Percentiles rank a stretch among this genome's conserved stretches.
Evolutionary conservation across 768 basidiomycete species (phyloP).

Genomic region (Boletus rex-veris): DNA sequence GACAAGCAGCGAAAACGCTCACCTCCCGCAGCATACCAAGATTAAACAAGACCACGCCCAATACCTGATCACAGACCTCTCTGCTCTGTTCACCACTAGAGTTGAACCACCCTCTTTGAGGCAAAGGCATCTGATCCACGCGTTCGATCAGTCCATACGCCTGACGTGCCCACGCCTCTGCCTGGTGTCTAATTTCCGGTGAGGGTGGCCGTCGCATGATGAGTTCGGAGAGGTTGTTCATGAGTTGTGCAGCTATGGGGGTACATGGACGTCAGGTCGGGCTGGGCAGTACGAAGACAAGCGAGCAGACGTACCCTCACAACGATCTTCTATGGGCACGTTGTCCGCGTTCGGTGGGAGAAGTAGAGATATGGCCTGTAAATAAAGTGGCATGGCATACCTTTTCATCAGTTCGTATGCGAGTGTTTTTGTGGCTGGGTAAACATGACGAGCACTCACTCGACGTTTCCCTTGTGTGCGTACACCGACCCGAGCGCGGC

Average conservation of each 20-base stretch:
- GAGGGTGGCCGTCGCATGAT: slow-evolving; percentile 38
- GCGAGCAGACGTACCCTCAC: slow-evolving; percentile 46
- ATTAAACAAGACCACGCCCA: slow-evolving; percentile 60
- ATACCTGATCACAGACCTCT: slow-evolving; percentile 50
- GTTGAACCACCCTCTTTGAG: slow-evolving; percentile 19
- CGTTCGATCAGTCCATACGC: slow-evolving; percentile 37
- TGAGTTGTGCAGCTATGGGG: slow-evolving; percentile 40
- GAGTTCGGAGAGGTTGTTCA: slow-evolving; percentile 47
- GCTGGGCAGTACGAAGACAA: not conserved
- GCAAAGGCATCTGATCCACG: slow-evolving; percentile 17
- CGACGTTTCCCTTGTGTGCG: slow-evolving; percentile 49
- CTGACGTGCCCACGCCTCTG: slow-evolving; percentile 61
- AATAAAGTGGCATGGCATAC: slow-evolving; percentile 61
- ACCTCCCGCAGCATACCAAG: slow-evolving; percentile 53
- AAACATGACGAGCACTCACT: slow-evolving; percentile 23
- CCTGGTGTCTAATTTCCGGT: slow-evolving; percentile 38
- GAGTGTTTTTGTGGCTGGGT: not conserved
- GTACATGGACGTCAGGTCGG: not conserved
- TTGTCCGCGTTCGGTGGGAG: slow-evolving; percentile 39
- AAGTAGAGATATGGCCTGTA: slow-evolving; percentile 61
- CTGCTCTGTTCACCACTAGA: slow-evolving; percentile 23
- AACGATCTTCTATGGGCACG: slow-evolving; percentile 46
- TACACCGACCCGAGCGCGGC: slow-evolving; percentile 66
- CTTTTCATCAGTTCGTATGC: slow-evolving; percentile 30
- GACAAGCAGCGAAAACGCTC: not conserved